Conservation (phyloP, 106 monocot genomes). For the Amphibolis antarctica region DNA sequence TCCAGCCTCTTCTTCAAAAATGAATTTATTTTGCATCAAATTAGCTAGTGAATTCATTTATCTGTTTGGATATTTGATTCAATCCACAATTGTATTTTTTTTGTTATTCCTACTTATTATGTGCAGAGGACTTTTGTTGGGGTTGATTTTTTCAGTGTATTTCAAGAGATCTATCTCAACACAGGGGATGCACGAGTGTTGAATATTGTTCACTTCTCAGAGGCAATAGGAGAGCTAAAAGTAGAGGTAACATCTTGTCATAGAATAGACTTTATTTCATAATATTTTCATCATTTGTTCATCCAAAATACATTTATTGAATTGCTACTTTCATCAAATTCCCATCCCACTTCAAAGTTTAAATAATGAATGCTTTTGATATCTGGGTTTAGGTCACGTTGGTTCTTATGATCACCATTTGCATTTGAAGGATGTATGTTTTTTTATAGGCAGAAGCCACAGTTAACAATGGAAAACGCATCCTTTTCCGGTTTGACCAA, state of each 20-base stretch:
- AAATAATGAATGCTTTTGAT: too few species aligned
- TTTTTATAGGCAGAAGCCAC: conserved; percentile 66
- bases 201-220: conserved; percentile 84
- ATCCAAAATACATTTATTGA: background rate
- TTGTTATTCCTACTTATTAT: background rate
- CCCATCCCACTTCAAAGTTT: too few species aligned
- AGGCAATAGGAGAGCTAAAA: conserved; percentile 86
- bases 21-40: too few species aligned
- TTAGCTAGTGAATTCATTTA: too few species aligned
- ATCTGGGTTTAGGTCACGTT: too few species aligned
- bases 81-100: too few species aligned
- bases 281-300: background rate
- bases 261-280: background rate
- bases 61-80: too few species aligned
- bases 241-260: conserved; percentile 52
- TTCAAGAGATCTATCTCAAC: conserved; percentile 88
- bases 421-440: background rate
- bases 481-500: conserved; percentile 78
- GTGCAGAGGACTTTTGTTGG: conserved; percentile 92
- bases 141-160: conserved; percentile 76
- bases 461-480: conserved; percentile 63
- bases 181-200: conserved; percentile 75
- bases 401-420: background rate
- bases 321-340: background rate
- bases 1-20: too few species aligned